Evolutionary conservation across 139 green algal genomes (phyloP).

Genomic region (Eudorina sp.): DNA sequence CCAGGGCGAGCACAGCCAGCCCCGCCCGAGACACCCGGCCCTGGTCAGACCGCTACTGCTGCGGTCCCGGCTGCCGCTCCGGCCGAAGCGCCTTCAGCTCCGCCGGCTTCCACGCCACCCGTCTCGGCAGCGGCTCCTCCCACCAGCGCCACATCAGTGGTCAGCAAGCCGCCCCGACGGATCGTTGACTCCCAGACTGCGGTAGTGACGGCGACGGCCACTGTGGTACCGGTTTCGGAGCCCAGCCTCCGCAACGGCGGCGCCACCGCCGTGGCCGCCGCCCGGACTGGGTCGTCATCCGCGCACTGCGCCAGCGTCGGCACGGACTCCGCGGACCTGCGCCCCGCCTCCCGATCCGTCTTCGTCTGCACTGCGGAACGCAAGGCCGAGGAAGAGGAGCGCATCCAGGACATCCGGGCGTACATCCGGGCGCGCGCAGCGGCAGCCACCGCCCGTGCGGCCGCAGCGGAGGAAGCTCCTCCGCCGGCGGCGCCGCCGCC

Average conservation of each 20-base stretch:
- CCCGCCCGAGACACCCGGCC: neutral
- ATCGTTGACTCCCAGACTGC: too few relatives aligned
- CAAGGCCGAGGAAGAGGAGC: constrained; percentile 20
- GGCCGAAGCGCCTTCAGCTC: neutral
- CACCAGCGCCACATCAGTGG: too few relatives aligned
- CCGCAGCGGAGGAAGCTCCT: too few relatives aligned
- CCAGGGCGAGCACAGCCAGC: neutral
- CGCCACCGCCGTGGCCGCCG: neutral
- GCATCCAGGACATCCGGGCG: constrained; percentile 6
- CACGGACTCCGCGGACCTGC: constrained; percentile 23
- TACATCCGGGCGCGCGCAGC: constrained; percentile 31
- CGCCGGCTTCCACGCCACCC: neutral
- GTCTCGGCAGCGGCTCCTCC: too few relatives aligned
- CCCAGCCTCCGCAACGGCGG: neutral
- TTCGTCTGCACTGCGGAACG: constrained; percentile 7
- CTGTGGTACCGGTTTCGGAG: neutral
- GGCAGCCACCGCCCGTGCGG: neutral
- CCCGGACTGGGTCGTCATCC: too few relatives aligned
- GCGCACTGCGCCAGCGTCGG: neutral
- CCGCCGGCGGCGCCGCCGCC: too few relatives aligned
- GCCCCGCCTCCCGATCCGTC: neutral
- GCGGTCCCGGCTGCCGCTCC: neutral
- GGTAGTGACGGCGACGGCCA: neutral
- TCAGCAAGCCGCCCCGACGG: too few relatives aligned
- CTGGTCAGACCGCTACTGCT: neutral